These are phyloP conservation scores for Penicillium canariense DNA, from an alignment of 495 filamentous ascomycete species.

Conservation along the genomic window DNA sequence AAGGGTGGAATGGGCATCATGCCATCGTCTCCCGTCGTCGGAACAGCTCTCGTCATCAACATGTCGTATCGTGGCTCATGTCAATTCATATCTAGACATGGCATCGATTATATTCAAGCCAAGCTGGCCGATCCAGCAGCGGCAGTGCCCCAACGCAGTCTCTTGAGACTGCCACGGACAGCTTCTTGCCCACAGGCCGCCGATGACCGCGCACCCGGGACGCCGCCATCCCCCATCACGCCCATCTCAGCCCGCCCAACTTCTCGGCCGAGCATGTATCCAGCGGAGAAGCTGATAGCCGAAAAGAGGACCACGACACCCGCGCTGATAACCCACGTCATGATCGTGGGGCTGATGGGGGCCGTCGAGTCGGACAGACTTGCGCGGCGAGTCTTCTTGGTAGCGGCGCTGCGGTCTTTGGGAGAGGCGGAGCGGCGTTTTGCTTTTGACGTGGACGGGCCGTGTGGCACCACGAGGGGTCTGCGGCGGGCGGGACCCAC, in stretches of 20 bases:
- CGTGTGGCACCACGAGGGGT: constrained; percentile 23
- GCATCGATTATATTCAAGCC: constrained; percentile 20
- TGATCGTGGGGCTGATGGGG: constrained; percentile 59
- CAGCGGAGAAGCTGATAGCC: constrained; percentile 89
- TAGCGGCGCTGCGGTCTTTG: constrained; percentile 49
- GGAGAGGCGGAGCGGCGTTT: constrained; percentile 52
- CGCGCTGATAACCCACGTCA: constrained; percentile 90
- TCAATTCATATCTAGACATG: not conserved
- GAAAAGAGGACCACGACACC: constrained; percentile 90
- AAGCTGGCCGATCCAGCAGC: constrained; percentile 39
- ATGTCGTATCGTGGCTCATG: not conserved
- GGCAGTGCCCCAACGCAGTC: constrained; percentile 44
- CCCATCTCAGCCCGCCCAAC: constrained; percentile 67
- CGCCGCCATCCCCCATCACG: constrained; percentile 31
- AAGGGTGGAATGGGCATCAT: not conserved
- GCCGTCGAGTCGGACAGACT: constrained; percentile 28
- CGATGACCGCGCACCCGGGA: constrained; percentile 33
- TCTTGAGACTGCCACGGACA: constrained; percentile 41
- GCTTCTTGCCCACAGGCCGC: constrained; percentile 44
- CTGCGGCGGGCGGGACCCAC: constrained; percentile 20
- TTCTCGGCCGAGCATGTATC: constrained; percentile 84
- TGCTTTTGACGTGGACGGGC: constrained; percentile 34
- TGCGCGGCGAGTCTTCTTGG: constrained; percentile 55
- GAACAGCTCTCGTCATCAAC: constrained; percentile 4
- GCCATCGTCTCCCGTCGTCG: constrained; percentile 1